Base-by-base conservation (phyloP, 2,329 filamentous ascomycete species). In the Phialophora chinensis region DNA sequence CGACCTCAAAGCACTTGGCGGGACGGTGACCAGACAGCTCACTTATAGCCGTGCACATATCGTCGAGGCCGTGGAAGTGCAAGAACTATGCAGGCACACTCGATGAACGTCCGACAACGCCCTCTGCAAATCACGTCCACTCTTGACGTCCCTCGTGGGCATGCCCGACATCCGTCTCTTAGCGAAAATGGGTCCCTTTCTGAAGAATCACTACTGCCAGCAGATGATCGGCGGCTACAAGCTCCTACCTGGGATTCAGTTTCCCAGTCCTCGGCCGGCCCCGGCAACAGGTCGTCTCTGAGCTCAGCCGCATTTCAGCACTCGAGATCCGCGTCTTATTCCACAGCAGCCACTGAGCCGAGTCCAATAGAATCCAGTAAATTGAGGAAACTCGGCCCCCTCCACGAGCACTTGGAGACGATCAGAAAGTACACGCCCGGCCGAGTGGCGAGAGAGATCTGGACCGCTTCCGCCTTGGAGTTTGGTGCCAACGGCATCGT, bases 371-470 rank as follows among this genome's bases (percentile, higher is more conserved):
- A 55, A 5, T 5, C 38, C 29, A n/a, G 17, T 17, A 60, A 31
- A 33, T 27, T n/a, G 57, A 60, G 3, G 35, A 29, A 25, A 47
- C 57, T 60, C 25, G 56, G 10, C 17, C 35, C 38, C 8, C 35
- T 60, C 12, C 17, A 47, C 57, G 57, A 47, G 42, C 57, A 47
- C 57, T 17, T 60, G 38, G 38, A 60, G 38, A 60, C 14, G 11
- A 49, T 59, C 38, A 59, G 35, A 29, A 29, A 44, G 29, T 59
- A 59, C 25, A 27, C 42, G 8, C 56, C 33, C 6, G n/a, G 56
- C 38, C 31, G 10, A 6, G 38, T 27, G 14, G 56, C 25, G n/a
- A 47, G 33, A 11, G 20, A 47, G 3, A 31, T 59, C 11, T 59
- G 56, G 56, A 47, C 33, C 5, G 25, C 11, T 2, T 59, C 33